Conservation (phyloP, 1,139 yeast genomes). For the Candida glucosophila region DNA sequence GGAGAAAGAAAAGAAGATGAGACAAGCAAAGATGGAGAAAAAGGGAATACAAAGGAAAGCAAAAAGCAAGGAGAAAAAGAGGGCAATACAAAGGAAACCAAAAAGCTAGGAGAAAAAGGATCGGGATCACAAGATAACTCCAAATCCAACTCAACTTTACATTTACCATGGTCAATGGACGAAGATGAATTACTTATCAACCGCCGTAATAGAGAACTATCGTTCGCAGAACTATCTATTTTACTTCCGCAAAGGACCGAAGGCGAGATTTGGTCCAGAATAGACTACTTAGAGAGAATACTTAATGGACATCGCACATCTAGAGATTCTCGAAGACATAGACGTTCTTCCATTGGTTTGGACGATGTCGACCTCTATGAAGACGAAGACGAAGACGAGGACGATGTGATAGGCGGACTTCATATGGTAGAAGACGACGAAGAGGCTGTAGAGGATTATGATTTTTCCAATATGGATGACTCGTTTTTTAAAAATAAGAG, state of each 20-base stretch:
- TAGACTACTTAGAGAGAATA: slow-evolving; percentile 44
- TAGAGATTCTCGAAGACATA: slow-evolving; percentile 23
- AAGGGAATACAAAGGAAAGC: slow-evolving; percentile 17
- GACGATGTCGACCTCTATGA: slow-evolving; percentile 38
- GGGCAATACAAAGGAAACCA: slow-evolving; percentile 4
- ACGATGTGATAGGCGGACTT: slow-evolving; percentile 31
- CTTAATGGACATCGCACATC: slow-evolving; percentile 34
- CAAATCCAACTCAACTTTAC: slow-evolving; percentile 14
- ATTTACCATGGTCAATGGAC: slow-evolving; percentile 50
- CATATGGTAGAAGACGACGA: slow-evolving; percentile 30
- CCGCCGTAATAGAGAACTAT: slow-evolving; percentile 50
- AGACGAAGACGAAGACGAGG: slow-evolving; percentile 25
- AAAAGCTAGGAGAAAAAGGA: slow-evolving; percentile 11
- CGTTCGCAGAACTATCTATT: slow-evolving; percentile 68
- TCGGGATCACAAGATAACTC: slow-evolving; percentile 2
- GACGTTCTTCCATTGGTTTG: slow-evolving; percentile 35
- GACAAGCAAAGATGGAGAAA: slow-evolving; percentile 31
- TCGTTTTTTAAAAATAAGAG: slow-evolving; percentile 27
- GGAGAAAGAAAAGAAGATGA: slow-evolving; percentile 25
- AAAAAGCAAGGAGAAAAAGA: slow-evolving; percentile 11
- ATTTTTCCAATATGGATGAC: slow-evolving; percentile 17
- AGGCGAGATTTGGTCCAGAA: slow-evolving; percentile 61
- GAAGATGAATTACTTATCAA: slow-evolving; percentile 64
- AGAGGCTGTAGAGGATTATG: slow-evolving; percentile 33
- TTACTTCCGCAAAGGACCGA: slow-evolving; percentile 67